Evolutionary conservation across 164 flowering plant species (phyloP), one percentile per base, ranked within the genome.

Genomic region (Berberis thunbergii): DNA sequence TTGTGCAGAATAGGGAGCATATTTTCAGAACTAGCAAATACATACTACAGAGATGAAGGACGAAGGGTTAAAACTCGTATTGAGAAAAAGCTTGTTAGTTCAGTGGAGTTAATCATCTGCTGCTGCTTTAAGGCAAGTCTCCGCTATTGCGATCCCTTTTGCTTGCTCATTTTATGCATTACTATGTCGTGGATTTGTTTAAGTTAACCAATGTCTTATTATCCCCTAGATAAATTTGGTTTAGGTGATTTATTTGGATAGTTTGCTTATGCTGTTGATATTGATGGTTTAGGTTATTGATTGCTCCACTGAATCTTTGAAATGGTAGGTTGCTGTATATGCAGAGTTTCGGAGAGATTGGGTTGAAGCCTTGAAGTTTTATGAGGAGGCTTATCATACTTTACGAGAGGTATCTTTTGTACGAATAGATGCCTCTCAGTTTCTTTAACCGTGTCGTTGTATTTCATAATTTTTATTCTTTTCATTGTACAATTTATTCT

Each of bases 321-420:
- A 70, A 61, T 76, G 65, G 76, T 74, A 94, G 99, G 96, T 83
- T 80, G 96, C 97, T 65, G 92, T 95, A 52, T 89, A 83, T 77
- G 99, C 98, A 65, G 99, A 91, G 75, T 91, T 91, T 64, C 88
- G 88, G 2, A 83, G 98, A 70, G 99, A 95, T 61, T 95, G 98
- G 99, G 84, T 64, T 71, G 99, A 91, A 77, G 98, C 97, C 57
- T 74, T 95, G 73, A 80, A 80, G 74, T 78, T 79, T 61, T 95
- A 95, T 75, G 96, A 95, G 75, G 97, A 95, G 61, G 97, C 89
- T 41, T 91, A 95, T 73, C 87, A 80, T 57, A 66, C 77, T 53
- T 65, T 95, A 42, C 81, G 89, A 26, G 99, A 95, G 97, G 99
- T 91, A 78, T 61, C 41, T 54, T 59, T 55, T 41, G 5, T 46